A percentile compares a stretch with the other conserved stretches of the same genome.
Evolutionary conservation across 306 rosid species (phyloP).

Genomic region (Acmispon strigosus): DNA sequence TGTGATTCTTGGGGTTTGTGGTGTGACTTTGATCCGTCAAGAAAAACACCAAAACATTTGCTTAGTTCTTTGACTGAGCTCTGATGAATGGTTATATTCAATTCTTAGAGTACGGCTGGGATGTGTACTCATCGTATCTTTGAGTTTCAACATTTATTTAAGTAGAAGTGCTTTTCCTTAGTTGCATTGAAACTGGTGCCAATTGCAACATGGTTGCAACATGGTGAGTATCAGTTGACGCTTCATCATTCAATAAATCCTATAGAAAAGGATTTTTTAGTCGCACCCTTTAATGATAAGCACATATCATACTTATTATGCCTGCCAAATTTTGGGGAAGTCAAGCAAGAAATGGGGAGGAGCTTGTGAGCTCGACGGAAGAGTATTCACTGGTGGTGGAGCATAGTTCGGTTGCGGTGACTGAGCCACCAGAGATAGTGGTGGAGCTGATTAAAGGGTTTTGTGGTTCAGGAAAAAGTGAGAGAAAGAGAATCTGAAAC

Average conservation of each 20-base stretch:
- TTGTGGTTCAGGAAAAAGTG: too few species aligned
- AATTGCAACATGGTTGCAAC: background rate
- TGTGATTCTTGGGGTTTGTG: background rate
- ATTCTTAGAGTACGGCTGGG: background rate
- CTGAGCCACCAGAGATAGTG: too few species aligned
- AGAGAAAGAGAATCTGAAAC: too few species aligned
- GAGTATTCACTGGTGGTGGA: too few species aligned
- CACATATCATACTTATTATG: background rate
- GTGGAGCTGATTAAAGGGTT: too few species aligned
- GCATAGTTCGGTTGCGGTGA: too few species aligned
- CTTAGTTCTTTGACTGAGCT: constrained; percentile 1
- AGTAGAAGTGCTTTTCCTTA: background rate
- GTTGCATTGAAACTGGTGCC: background rate
- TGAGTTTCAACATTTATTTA: background rate
- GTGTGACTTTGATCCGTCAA: background rate
- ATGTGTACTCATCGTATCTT: background rate
- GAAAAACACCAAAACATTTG: background rate
- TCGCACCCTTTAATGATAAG: background rate
- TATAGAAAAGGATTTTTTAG: background rate
- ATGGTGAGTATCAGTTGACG: background rate
- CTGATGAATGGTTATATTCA: background rate
- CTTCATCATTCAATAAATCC: background rate
- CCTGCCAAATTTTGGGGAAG: constrained; percentile 2
- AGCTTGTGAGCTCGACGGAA: too few species aligned
- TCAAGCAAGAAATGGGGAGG: background rate